Evolutionary conservation across 352 stramenopile genomes (phyloP), one percentile per base, ranked within the genome.

Genomic region (Phytophthora megakarya): DNA sequence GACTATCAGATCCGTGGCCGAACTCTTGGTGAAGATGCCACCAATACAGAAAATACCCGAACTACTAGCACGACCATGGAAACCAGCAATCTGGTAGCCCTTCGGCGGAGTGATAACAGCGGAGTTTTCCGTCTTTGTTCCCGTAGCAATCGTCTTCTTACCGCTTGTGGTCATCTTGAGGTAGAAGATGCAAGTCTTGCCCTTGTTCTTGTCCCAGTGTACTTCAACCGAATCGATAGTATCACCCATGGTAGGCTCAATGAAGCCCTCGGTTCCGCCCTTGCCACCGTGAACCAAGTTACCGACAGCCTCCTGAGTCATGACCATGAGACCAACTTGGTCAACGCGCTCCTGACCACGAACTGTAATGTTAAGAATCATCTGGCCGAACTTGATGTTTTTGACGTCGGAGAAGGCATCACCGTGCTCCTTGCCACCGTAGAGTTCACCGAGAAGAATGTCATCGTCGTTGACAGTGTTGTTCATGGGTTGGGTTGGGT

Each of bases 151-250:
- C 0, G 25, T 42, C 30, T 72, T 60, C 7, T 46, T 44, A 2
- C 22, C 42, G 6, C 33, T 50, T 5, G 52, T 46, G 0, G 28
- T 69, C 19, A 72, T 46, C 18, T 44, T 43, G 0, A 75, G 11
- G 46, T 72, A 72, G 44, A 72, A 75, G 21, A 75, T 72, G 21
- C 48, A 52, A 18, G 62, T 72, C 22, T 70, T 60, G 11, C 51
- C 40, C 16, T 67, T 65, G 21, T 72, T 46, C 42, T 72, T 68
- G 18, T 61, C 51, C 67, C 67, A 75, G 32, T 72, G 45, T 0
- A 75, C 43, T 54, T 75, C 67, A 0, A 75, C n/a, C 1, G 33
- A 18, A 6, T 22, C 44, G 6, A 75, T 65, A 0, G 30, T 40
- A 10, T 72, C 57, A 1, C 56, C 51, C 38, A 68, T 44, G 15